Conservation (phyloP, 139 green algal species). For the Chlorella sorokiniana region DNA sequence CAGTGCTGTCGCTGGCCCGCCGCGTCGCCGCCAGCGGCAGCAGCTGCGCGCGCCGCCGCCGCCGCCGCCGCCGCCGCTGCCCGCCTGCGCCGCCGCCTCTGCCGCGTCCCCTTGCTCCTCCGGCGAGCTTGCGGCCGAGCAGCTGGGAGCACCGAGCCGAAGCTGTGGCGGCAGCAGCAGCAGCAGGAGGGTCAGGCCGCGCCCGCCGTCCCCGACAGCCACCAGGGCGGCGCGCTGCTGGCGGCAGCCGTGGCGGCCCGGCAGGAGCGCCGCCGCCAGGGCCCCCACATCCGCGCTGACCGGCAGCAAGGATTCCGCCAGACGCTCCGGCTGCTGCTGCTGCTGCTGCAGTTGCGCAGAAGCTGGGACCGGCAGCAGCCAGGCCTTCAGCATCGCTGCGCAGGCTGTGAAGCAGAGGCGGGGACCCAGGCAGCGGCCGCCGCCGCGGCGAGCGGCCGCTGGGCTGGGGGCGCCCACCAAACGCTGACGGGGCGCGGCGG, state of each 20-base stretch:
- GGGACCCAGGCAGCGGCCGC: background rate
- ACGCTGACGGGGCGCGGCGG: background rate
- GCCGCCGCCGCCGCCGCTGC: background rate
- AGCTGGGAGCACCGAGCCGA: background rate
- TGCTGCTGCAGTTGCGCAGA: background rate
- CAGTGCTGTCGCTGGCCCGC: background rate
- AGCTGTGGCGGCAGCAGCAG: background rate
- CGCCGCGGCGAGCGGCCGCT: constrained; percentile 4
- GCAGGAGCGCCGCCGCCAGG: constrained; percentile 4
- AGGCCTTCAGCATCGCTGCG: background rate
- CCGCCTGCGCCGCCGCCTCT: background rate
- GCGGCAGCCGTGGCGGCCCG: background rate
- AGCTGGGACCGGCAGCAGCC: constrained; percentile 4
- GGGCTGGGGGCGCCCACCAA: constrained; percentile 14
- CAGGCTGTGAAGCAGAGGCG: constrained; percentile 10
- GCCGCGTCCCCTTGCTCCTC: background rate
- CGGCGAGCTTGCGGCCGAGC: too few species aligned
- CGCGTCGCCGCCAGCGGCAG: constrained; percentile 19
- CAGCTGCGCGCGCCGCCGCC: background rate
- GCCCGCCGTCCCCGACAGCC: background rate
- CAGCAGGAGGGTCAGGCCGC: constrained; percentile 9
- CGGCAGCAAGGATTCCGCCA: constrained; percentile 8
- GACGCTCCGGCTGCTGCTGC: background rate
- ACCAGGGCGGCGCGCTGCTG: constrained; percentile 9
- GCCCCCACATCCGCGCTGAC: background rate